These are phyloP conservation scores for Excoecaria cochinchinensis DNA, from an alignment of 345 rosid species.

Conservation along the genomic window DNA sequence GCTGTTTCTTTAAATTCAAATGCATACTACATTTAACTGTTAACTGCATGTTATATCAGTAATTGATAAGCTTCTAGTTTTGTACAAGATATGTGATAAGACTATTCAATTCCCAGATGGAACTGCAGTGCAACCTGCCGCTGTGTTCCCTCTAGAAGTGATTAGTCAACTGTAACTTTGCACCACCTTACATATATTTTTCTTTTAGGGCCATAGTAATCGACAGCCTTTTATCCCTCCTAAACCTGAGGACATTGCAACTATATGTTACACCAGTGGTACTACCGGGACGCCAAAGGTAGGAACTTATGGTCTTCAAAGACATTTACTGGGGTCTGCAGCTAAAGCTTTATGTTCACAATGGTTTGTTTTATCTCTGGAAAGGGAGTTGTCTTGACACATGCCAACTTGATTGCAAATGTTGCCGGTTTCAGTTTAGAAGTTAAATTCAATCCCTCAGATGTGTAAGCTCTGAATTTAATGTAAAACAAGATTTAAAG, in stretches of 20 bases:
- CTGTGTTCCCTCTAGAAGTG: neutral
- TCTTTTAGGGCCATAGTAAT: conserved; percentile 42
- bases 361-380: conserved; percentile 17
- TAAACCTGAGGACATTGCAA: conserved; percentile 32
- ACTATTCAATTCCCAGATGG: conserved; percentile 3
- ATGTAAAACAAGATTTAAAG: conserved; percentile 10
- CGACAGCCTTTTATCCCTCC: conserved; percentile 27
- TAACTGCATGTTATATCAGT: neutral
- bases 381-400: conserved; percentile 35
- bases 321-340: conserved; percentile 17
- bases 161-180: conserved; percentile 18
- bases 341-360: conserved; percentile 11
- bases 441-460: conserved; percentile 24
- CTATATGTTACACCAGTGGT: conserved; percentile 40
- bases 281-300: conserved; percentile 39
- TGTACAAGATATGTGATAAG: neutral
- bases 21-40: neutral
- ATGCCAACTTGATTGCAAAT: conserved; percentile 27
- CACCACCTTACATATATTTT: conserved; percentile 9
- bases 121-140: conserved; percentile 7
- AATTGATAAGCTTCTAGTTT: neutral
- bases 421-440: conserved; percentile 20
- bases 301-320: conserved; percentile 2
- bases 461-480: conserved; percentile 25
- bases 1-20: neutral